These are phyloP conservation scores for Gaeumannomyces sp. DNA, from an alignment of 2,329 filamentous ascomycete species.

Conservation along the genomic window DNA sequence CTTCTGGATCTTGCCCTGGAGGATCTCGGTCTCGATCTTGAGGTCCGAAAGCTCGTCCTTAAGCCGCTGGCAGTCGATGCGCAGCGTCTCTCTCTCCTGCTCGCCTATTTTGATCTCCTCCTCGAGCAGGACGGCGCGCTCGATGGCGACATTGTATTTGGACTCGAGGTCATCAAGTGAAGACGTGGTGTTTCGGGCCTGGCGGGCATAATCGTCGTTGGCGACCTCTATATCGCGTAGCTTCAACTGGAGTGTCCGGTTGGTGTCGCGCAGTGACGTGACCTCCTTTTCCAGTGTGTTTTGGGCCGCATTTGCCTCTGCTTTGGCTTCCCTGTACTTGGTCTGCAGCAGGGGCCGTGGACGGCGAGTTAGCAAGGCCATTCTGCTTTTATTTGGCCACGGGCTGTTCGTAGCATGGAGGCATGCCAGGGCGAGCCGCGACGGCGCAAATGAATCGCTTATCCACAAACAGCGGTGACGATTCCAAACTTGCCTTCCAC, in stretches of 20 bases:
- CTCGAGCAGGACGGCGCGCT: conserved; percentile 86
- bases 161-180: conserved; percentile 95
- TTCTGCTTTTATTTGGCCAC: too few species aligned
- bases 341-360: conserved; percentile 44
- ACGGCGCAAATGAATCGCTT: too few species aligned
- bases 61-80: conserved; percentile 85
- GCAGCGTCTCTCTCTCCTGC: conserved; percentile 79
- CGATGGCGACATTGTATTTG: conserved; percentile 93
- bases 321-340: conserved; percentile 93
- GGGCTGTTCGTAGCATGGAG: too few species aligned
- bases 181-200: conserved; percentile 90
- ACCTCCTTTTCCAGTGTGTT: conserved; percentile 91
- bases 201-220: conserved; percentile 96
- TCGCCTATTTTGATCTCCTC: conserved; percentile 90
- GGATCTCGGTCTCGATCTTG: conserved; percentile 90
- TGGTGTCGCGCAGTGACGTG: conserved; percentile 78
- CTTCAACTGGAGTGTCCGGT: conserved; percentile 73
- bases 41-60: conserved; percentile 88
- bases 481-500: conserved; percentile 71
- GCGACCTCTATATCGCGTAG: conserved; percentile 93
- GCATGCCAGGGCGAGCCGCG: too few species aligned
- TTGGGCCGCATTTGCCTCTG: conserved; percentile 78
- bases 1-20: conserved; percentile 87
- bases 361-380: too few species aligned
- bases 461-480: conserved; percentile 12